Evolutionary conservation across 768 basidiomycete genomes (phyloP).

Genomic region (Strobilomyces dryophilus): DNA sequence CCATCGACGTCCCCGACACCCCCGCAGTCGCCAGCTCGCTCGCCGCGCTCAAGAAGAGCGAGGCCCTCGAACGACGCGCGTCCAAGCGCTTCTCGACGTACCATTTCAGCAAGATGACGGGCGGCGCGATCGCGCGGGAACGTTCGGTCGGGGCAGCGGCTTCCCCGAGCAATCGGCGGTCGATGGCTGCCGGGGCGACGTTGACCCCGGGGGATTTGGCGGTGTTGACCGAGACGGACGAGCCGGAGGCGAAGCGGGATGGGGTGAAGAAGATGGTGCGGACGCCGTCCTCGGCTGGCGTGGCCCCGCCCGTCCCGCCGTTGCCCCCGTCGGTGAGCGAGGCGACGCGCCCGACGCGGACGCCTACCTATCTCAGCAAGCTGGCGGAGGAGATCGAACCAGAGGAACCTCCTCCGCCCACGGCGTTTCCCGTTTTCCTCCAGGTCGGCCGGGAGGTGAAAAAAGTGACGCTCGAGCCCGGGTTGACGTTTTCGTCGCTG

Average conservation of each 20-base stretch:
- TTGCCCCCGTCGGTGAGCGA: constrained; percentile 47
- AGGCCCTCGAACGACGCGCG: constrained; percentile 84
- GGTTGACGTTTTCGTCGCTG: constrained; percentile 67
- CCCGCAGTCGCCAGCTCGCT: constrained; percentile 77
- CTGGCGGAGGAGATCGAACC: constrained; percentile 18
- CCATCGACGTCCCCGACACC: constrained; percentile 36
- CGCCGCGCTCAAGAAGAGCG: constrained; percentile 83
- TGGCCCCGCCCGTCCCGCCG: constrained; percentile 41
- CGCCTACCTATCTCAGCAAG: constrained; percentile 11
- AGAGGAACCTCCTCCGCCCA: constrained; percentile 14
- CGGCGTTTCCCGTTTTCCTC: constrained; percentile 70
- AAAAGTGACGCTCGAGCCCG: constrained; percentile 70
- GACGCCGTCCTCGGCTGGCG: constrained; percentile 33
- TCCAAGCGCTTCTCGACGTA: constrained; percentile 96
- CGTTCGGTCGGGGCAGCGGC: constrained; percentile 35
- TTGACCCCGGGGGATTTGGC: constrained; percentile 70
- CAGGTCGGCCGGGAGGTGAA: constrained; percentile 90
- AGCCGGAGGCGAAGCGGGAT: constrained; percentile 29
- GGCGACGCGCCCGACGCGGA: constrained; percentile 16
- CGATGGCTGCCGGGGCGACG: constrained; percentile 57
- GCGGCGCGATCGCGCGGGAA: constrained; percentile 43
- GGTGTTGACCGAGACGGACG: constrained; percentile 70
- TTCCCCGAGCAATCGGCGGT: constrained; percentile 64
- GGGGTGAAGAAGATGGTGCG: constrained; percentile 28
- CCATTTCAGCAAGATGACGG: constrained; percentile 91